A percentile compares a stretch with the other conserved stretches of the same genome.
Evolutionary conservation across 108 stramenopile species (phyloP).

Genomic region (Cylindrotheca fusiformis): DNA sequence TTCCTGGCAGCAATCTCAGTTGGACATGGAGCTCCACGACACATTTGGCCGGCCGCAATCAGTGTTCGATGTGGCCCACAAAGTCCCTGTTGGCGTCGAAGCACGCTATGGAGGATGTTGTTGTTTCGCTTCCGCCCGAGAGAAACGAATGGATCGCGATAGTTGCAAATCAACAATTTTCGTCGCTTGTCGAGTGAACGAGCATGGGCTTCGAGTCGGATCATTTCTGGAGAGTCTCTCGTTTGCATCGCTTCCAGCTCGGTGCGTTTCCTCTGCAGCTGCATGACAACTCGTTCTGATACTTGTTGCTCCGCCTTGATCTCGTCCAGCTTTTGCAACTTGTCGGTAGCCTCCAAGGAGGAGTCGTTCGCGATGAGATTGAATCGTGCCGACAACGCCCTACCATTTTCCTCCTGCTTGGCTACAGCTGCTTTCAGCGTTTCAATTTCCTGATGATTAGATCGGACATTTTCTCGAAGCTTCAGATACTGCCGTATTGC

Average conservation of each 20-base stretch:
- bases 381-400: background rate
- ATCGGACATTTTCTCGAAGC: slow-evolving; percentile 21
- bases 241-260: background rate
- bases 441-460: slow-evolving; percentile 13
- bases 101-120: slow-evolving; percentile 10
- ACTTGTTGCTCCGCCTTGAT: slow-evolving; percentile 10
- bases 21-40: background rate
- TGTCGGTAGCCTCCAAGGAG: slow-evolving; percentile 7
- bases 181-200: slow-evolving; percentile 9
- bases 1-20: slow-evolving; percentile 20
- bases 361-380: background rate
- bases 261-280: slow-evolving; percentile 16
- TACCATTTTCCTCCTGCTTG: slow-evolving; percentile 2
- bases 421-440: slow-evolving; percentile 16
- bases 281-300: slow-evolving; percentile 24
- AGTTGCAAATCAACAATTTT: slow-evolving; percentile 1
- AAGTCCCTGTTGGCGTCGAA: slow-evolving; percentile 32
- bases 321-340: slow-evolving; percentile 7
- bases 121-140: slow-evolving; percentile 18
- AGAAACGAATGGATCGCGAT: slow-evolving; percentile 20
- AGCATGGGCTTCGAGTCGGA: background rate
- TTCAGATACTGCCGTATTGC: slow-evolving; percentile 19
- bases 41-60: background rate
- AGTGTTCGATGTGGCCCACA: slow-evolving; percentile 9
- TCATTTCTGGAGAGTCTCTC: slow-evolving; percentile 3